Base-by-base conservation (phyloP, 1,139 yeast species). In the Chernovozyma aurita region DNA sequence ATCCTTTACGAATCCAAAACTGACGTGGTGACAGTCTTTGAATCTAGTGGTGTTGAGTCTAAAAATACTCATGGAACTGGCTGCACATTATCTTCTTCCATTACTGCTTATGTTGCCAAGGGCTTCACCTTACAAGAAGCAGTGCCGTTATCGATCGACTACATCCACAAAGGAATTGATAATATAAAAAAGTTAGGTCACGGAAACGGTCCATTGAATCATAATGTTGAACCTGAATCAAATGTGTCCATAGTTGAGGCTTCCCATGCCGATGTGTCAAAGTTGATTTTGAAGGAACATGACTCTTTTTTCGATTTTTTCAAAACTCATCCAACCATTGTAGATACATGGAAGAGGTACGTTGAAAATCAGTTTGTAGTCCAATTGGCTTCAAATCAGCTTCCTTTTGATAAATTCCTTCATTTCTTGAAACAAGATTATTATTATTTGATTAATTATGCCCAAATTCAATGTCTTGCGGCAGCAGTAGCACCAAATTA, bases 61-160 rank as follows among this genome's bases (percentile, higher is more conserved):
- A 53, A 59, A 3, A 76, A 80, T 48, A 79, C 88, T 1, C 97
- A 88, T 55, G 97, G 97, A 8, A 86, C 96, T 2, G 97, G 97
- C 0, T 88, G 97, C 56, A 85, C 96, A 0, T 64, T 88, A 35
- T 80, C 95, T 0, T 80, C 95, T 1, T 73, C 95, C 1, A 81
- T 88, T 46, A 82, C 95, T 0, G 78, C 94, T 1, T 79, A 84
- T 47, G 47, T 86, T 32, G 90, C 95, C 2, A 65, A 64, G 30
- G 80, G 78, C 0, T 44, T 50, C 25, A 28, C 63, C 0, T 48
- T 85, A 9, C 45, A 50, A 2, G 68, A 65, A 3, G 65, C 95
- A 0, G 71, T 85, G 6, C 66, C 67, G 6, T 60, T 72, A 18
- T 75, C 83, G 0, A 74, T 85, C 37, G 74, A 73, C 42, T 88